Base-by-base conservation (phyloP, 202 grass and related monocot species). In the Setaria viridis region DNA sequence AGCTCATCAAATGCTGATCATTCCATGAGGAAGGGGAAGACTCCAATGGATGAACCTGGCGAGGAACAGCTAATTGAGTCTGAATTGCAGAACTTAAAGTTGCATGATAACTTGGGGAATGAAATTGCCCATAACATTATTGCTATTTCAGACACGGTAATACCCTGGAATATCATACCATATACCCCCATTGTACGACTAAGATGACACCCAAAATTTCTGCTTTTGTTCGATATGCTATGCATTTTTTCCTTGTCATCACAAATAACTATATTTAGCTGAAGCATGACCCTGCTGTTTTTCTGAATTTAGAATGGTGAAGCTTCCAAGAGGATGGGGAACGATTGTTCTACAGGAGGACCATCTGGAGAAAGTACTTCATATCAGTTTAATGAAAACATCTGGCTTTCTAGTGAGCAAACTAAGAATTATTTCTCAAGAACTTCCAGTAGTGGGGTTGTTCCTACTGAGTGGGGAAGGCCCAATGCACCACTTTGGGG, bases 401-500 rank as follows among this genome's bases (percentile, higher is more conserved):
- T 78, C 54, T 98, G 95, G 95, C 78, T 88, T 88, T 82, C 93
- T 76, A 71, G 49, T 79, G 88, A 94, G 32, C 93, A 84, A 70
- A 87, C 67, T 30, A 95, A 77, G 43, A 84, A 93, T 76, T 86
- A 85, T 89, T 91, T 90, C 85, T 91, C 90, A 53, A 82, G 87
- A 67, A 81, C 76, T 69, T 87, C 80, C 12, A 86, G 84, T 67
- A 84, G 85, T 87, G 92, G 85, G 59, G 32, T 73, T 82, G 37
- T 84, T 72, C 78, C 85, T 60, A 80, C 64, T 80, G 90, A 95
- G 59, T 92, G 90, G 93, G 90, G 90, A 85, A 92, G 86, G 65
- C 59, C 87, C 58, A 93, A 85, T 77, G 90, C 90, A 75, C 90
- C 88, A 29, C 88, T 85, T 87, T 99, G 97, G 97, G 97, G 91